Percentiles rank a stretch among this genome's conserved stretches.
Evolutionary conservation across 768 basidiomycete genomes (phyloP).

Genomic region (Fomitopsis serialis): DNA sequence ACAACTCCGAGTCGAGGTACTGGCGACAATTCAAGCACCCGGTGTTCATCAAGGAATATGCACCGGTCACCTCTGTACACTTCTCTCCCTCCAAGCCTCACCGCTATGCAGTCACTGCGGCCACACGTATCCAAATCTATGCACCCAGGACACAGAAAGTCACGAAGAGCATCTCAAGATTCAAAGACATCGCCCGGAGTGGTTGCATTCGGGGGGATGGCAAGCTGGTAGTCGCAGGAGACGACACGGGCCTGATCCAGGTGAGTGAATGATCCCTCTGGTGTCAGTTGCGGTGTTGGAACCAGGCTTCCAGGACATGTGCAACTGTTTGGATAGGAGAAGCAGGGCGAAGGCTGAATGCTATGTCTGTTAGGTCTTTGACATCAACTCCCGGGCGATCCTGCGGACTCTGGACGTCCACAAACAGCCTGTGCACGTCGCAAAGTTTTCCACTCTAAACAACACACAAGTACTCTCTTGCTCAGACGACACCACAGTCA

Average conservation of each 20-base stretch:
- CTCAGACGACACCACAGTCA: slow-evolving; percentile 93
- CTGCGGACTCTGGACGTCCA: slow-evolving; percentile 89
- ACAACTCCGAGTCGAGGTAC: slow-evolving; percentile 70
- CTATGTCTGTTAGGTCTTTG: slow-evolving; percentile 61
- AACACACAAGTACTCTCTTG: slow-evolving; percentile 88
- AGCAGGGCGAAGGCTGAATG: neutral
- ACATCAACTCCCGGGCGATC: slow-evolving; percentile 86
- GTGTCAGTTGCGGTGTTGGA: neutral
- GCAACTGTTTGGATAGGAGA: neutral
- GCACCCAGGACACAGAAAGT: slow-evolving; percentile 95
- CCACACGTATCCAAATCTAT: slow-evolving; percentile 91
- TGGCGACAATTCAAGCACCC: slow-evolving; percentile 88
- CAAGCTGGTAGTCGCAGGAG: slow-evolving; percentile 91
- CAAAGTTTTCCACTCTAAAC: slow-evolving; percentile 80
- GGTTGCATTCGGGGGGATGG: slow-evolving; percentile 89
- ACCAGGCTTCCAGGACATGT: neutral
- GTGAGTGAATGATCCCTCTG: slow-evolving; percentile 25
- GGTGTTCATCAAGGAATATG: slow-evolving; percentile 96
- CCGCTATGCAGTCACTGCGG: slow-evolving; percentile 92
- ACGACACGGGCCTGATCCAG: slow-evolving; percentile 88
- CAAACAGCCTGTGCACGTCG: slow-evolving; percentile 94
- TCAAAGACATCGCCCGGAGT: slow-evolving; percentile 92
- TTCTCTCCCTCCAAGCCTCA: slow-evolving; percentile 87
- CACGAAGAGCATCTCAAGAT: slow-evolving; percentile 92
- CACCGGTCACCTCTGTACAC: slow-evolving; percentile 90